phyloP scores from a whole-genome alignment of 768 basidiomycete genomes.

The Boletales sp. region DNA sequence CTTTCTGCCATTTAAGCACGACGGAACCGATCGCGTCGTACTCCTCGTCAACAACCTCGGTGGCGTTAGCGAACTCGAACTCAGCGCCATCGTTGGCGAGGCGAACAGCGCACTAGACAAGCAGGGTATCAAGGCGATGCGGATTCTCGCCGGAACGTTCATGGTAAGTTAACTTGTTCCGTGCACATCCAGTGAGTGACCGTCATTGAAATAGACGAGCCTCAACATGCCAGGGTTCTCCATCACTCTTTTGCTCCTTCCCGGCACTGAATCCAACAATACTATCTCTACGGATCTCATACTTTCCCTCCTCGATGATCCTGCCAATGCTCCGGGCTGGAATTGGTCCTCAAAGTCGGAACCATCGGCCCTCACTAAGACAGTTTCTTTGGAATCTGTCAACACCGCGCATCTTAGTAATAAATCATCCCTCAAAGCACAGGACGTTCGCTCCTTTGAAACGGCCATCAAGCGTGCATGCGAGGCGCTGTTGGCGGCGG shows the following conservation, averaged over 20 bases:
- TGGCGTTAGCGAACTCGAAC: constrained; percentile 78
- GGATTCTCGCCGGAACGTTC: constrained; percentile 76
- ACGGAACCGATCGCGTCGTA: constrained; percentile 65
- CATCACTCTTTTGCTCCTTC: constrained; percentile 75
- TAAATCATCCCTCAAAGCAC: constrained; percentile 29
- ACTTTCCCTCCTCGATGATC: constrained; percentile 68
- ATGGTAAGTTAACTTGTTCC: constrained; percentile 53
- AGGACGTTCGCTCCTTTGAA: constrained; percentile 50
- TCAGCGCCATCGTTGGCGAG: constrained; percentile 65
- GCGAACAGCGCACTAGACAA: constrained; percentile 51
- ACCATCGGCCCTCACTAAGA: constrained; percentile 31
- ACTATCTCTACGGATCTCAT: constrained; percentile 41
- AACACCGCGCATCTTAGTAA: constrained; percentile 1
- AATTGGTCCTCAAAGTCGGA: constrained; percentile 59
- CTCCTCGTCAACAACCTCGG: constrained; percentile 88
- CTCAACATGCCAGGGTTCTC: constrained; percentile 94
- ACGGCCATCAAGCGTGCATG: constrained; percentile 56
- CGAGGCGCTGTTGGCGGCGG: constrained; percentile 65
- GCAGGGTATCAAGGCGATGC: constrained; percentile 52
- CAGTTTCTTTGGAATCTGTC: constrained; percentile 9
- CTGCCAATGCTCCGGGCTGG: constrained; percentile 76
- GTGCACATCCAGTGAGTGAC: neutral
- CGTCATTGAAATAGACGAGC: constrained; percentile 54
- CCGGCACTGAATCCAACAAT: constrained; percentile 38
- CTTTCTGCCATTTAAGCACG: constrained; percentile 66